Evolutionary conservation across 495 filamentous ascomycete genomes (phyloP).

Genomic region (Aspergillus nanangensis): DNA sequence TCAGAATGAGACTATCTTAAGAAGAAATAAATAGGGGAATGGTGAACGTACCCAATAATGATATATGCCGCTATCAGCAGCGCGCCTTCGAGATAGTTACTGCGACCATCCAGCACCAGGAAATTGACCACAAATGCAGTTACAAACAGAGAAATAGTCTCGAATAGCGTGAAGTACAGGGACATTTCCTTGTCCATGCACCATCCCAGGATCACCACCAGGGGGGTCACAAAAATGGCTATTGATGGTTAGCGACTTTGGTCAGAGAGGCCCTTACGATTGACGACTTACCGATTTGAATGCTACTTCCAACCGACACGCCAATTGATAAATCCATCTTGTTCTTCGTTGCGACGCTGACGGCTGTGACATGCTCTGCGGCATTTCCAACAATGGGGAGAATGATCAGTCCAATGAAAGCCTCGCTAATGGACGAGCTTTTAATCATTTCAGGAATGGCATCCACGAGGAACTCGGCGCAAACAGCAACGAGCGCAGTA

Average conservation of each 20-base stretch:
- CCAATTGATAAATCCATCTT: conserved; percentile 96
- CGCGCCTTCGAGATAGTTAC: conserved; percentile 85
- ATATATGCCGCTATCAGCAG: conserved; percentile 80
- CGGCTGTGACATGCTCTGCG: conserved; percentile 87
- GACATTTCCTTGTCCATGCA: conserved; percentile 76
- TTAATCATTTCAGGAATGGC: conserved; percentile 71
- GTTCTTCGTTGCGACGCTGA: conserved; percentile 85
- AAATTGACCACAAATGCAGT: conserved; percentile 88
- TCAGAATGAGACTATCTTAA: conserved; percentile 3
- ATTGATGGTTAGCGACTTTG: conserved; percentile 27
- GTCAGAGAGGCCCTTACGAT: background rate
- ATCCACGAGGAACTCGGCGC: conserved; percentile 83
- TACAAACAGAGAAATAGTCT: conserved; percentile 82
- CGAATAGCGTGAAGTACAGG: conserved; percentile 88
- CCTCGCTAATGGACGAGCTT: conserved; percentile 60
- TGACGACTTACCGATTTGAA: conserved; percentile 53
- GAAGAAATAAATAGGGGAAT: background rate
- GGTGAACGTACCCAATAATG: conserved; percentile 33
- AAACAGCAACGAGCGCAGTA: conserved; percentile 76
- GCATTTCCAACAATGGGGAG: conserved; percentile 90
- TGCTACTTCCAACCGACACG: conserved; percentile 81
- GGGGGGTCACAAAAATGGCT: conserved; percentile 83
- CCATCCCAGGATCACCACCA: conserved; percentile 90
- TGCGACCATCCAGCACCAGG: conserved; percentile 78
- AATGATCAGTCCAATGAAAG: conserved; percentile 86